These are phyloP conservation scores for Lepraria neglecta DNA, from an alignment of 495 filamentous ascomycete species.

Conservation along the genomic window DNA sequence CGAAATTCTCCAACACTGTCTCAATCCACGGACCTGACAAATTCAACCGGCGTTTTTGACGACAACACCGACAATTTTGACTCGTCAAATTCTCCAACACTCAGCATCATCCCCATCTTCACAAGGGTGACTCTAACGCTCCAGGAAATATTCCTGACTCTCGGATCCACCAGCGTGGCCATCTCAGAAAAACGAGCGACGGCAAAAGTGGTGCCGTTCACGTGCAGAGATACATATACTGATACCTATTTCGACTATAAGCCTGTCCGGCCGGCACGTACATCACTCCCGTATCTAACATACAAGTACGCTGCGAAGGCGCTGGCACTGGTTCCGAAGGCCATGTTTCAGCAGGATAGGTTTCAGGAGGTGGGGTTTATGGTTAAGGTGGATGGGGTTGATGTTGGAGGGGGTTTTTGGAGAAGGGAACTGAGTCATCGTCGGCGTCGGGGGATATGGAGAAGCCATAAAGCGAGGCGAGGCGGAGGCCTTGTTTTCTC, in stretches of 20 bases:
- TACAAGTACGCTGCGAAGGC: background rate
- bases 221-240: background rate
- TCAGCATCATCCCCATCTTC: background rate
- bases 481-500: too few species aligned
- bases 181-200: background rate
- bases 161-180: background rate
- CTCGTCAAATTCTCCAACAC: background rate
- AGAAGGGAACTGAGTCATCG: background rate
- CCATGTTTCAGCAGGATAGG: background rate
- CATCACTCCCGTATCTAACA: background rate
- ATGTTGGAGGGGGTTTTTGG: conserved; percentile 5
- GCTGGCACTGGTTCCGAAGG: background rate
- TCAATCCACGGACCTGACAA: background rate
- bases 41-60: background rate
- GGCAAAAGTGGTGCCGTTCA: background rate
- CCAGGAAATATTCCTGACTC: conserved; percentile 6
- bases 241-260: background rate
- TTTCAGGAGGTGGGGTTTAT: background rate
- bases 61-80: background rate
- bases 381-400: background rate
- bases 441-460: background rate
- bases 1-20: background rate
- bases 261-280: background rate
- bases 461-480: too few species aligned
- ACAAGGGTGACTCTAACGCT: background rate